Conservation (phyloP, 768 basidiomycete genomes). For the Amanita inopinata region DNA sequence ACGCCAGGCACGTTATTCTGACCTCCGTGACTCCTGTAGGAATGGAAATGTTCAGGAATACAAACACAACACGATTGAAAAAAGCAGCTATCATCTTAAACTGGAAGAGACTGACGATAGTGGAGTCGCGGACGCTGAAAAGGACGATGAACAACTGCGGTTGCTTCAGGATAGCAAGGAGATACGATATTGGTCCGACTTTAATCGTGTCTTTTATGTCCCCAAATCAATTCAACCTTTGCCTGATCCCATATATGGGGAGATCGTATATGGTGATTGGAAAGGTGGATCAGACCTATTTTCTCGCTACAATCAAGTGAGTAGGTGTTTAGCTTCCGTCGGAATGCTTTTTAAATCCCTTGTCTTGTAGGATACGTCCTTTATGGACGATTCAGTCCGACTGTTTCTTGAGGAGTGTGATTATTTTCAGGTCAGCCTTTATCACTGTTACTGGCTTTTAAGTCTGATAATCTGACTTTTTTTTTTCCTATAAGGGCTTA, state of each 20-base stretch:
- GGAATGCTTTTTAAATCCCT: neutral
- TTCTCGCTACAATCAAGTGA: constrained; percentile 44
- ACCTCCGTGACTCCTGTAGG: constrained; percentile 24
- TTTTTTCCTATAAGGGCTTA: constrained; percentile 47
- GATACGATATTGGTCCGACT: constrained; percentile 63
- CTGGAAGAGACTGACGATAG: constrained; percentile 18
- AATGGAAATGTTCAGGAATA: constrained; percentile 37
- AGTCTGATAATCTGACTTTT: neutral
- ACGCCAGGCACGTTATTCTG: constrained; percentile 9
- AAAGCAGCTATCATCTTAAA: constrained; percentile 44
- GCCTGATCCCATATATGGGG: constrained; percentile 50
- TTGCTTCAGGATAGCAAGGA: constrained; percentile 17
- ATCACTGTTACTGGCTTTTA: neutral
- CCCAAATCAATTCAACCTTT: constrained; percentile 58
- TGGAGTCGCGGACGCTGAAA: neutral
- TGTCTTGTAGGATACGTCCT: constrained; percentile 43
- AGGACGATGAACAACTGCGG: constrained; percentile 6
- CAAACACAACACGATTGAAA: constrained; percentile 41
- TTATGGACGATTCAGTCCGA: constrained; percentile 65
- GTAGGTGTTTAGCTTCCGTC: constrained; percentile 8
- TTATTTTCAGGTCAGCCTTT: constrained; percentile 47
- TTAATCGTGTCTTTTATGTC: constrained; percentile 51
- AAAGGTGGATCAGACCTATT: constrained; percentile 40
- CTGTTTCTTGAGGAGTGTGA: constrained; percentile 69
- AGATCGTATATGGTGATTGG: constrained; percentile 49